Evolutionary conservation across 192 early-diverging fungal genomes (phyloP), one percentile per base, ranked within the genome.

Genomic region (Bifiguratus adelaidae): DNA sequence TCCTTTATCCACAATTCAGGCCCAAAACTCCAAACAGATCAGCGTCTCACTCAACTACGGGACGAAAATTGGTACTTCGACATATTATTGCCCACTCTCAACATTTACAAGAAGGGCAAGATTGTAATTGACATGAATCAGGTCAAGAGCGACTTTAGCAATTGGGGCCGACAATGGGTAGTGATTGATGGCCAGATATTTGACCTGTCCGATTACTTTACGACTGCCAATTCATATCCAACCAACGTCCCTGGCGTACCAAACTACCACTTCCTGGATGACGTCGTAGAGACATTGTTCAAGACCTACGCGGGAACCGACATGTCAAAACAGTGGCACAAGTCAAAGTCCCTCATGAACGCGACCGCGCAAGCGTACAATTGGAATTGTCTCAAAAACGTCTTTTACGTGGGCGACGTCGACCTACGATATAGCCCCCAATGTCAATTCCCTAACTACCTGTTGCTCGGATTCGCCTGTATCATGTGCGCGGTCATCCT

Each of bases 401-500:
- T 63, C n/a, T 82, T 85, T 52, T 78, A 79, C 36, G 60, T 80
- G 21, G 85, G 82, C 27, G 58, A 73, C 21, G 48, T 88, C 41
- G 85, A 88, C 54, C 50, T 60, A 15, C 73, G 85, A 16, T 54
- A 76, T 4, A 56, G 65, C 12, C 50, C 65, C 44, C 76, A 36
- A 40, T 78, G 64, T 64, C 58, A 52, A 25, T 70, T 86, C 50
- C 70, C 77, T 19, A 83, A 82, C 50, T 85, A 83, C 54, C 67
- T 88, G 18, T 52, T 86, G 7, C 52, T 80, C 7, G 68, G 56
- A 6, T 70, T 76, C 26, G 79, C 85, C 21, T 63, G 52, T 20
- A 12, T 88, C 23, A 79, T 88, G 79, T 82, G 83, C 40, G 55
- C 60, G 6, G 70, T 83, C 6, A 91, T 95, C 18, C 36, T 68